Evolutionary conservation across 768 basidiomycete genomes (phyloP).

Genomic region (Mycena leptocephala): DNA sequence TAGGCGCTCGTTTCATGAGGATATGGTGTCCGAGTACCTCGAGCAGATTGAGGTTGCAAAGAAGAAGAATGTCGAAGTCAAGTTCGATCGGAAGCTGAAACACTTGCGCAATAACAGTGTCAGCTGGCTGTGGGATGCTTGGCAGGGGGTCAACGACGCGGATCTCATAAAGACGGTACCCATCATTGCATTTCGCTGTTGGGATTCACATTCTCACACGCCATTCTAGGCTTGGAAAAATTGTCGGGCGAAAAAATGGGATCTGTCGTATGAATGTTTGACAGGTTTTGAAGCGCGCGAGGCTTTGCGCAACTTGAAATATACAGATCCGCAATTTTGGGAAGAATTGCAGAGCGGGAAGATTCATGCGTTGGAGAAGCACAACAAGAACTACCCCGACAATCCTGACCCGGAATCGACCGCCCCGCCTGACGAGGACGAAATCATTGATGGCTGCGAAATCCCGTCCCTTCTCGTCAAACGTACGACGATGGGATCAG

Average conservation of each 20-base stretch:
- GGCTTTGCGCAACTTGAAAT: constrained; percentile 28
- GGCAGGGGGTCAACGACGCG: no score
- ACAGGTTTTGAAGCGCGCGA: constrained; percentile 36
- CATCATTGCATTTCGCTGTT: neutral
- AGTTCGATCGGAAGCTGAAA: no score
- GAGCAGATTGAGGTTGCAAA: no score
- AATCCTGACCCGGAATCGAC: neutral
- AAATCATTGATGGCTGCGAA: neutral
- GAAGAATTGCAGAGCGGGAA: constrained; percentile 27
- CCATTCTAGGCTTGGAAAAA: constrained; percentile 42
- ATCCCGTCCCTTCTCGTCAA: no score
- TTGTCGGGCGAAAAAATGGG: constrained; percentile 42
- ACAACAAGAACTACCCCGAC: neutral
- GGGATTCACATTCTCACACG: neutral
- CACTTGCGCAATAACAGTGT: no score
- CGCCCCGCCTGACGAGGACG: neutral
- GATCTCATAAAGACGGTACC: constrained; percentile 42
- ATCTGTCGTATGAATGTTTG: constrained; percentile 45
- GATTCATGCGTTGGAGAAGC: neutral
- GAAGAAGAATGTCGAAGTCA: no score
- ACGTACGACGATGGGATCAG: no score
- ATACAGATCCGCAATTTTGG: constrained; percentile 35
- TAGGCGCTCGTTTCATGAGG: no score
- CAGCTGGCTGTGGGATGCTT: no score
- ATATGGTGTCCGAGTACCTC: no score